These are phyloP conservation scores for Osmanthus fragrans DNA, from an alignment of 257 asterid species.

Conservation along the genomic window DNA sequence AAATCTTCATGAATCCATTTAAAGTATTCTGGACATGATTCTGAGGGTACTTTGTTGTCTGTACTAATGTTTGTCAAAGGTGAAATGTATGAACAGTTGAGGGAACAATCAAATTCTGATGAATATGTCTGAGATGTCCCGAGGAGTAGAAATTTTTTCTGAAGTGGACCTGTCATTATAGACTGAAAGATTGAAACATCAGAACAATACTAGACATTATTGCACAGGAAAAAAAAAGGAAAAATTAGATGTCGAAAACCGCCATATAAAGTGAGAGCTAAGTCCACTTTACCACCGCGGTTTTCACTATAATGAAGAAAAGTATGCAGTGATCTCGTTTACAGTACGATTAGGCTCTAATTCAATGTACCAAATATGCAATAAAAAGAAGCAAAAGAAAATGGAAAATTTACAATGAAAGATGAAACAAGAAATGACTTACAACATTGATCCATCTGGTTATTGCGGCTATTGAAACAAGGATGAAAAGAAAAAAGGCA, in stretches of 20 bases:
- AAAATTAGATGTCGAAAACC: too few species aligned
- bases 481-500: constrained; percentile 36
- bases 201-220: not conserved
- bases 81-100: constrained; percentile 44
- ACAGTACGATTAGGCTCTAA: too few species aligned
- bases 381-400: too few species aligned
- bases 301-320: too few species aligned
- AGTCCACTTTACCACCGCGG: too few species aligned
- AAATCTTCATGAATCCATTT: constrained; percentile 88
- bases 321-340: too few species aligned
- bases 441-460: constrained; percentile 60
- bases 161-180: constrained; percentile 36
- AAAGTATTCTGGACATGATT: constrained; percentile 70
- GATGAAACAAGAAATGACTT: constrained; percentile 20
- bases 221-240: too few species aligned
- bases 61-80: constrained; percentile 1
- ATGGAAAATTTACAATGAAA: not conserved
- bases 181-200: constrained; percentile 36
- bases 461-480: constrained; percentile 36
- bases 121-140: constrained; percentile 26
- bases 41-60: constrained; percentile 11
- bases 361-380: too few species aligned
- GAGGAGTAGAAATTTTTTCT: constrained; percentile 7
- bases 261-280: too few species aligned
- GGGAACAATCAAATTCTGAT: constrained; percentile 49